These are phyloP conservation scores for Diospyros kaki DNA, from an alignment of 148 eudicot species.

Conservation along the genomic window DNA sequence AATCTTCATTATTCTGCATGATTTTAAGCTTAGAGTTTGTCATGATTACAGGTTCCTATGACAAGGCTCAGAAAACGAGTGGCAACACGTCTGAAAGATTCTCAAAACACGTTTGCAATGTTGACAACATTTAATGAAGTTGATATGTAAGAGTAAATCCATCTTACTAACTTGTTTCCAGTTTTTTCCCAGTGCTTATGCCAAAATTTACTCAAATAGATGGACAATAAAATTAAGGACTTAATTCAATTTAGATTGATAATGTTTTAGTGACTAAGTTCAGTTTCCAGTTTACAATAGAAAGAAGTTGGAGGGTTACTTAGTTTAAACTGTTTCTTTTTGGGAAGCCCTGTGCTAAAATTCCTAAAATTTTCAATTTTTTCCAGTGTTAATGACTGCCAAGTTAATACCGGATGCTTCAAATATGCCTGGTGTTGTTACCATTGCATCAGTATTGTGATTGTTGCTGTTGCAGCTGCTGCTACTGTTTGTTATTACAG, in stretches of 20 bases:
- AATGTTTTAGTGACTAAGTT: neutral
- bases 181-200: neutral
- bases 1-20: neutral
- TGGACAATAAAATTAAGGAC: neutral
- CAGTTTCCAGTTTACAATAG: neutral
- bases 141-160: constrained; percentile 63
- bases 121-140: constrained; percentile 94
- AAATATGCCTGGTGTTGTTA: neutral
- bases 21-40: neutral
- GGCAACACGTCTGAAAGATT: constrained; percentile 89
- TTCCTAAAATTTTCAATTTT: constrained; percentile 1
- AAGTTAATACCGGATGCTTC: neutral
- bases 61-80: constrained; percentile 95
- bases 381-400: neutral
- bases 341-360: neutral
- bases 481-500: neutral
- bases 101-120: constrained; percentile 95
- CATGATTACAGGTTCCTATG: constrained; percentile 74
- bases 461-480: no score
- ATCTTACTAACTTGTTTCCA: neutral
- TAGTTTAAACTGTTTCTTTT: neutral
- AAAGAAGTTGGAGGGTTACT: neutral
- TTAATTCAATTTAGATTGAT: neutral
- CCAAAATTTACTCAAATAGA: neutral
- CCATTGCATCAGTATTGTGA: no score